A percentile compares a stretch with the other conserved stretches of the same genome.
These are phyloP conservation scores for Aureobasidium lini DNA, from an alignment of 2,329 filamentous ascomycete genomes.

Conservation along the genomic window DNA sequence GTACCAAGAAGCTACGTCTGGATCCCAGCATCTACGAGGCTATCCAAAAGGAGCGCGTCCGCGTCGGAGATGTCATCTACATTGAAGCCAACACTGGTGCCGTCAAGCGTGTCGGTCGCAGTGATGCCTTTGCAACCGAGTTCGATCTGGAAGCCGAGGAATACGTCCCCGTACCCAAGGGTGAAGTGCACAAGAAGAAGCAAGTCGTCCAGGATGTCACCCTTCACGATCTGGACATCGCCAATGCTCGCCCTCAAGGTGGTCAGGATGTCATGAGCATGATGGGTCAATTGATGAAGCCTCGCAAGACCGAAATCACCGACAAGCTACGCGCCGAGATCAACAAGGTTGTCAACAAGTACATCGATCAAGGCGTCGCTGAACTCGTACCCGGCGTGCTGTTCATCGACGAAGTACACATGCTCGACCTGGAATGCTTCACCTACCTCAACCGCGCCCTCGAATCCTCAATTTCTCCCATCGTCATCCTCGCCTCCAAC, in stretches of 20 bases:
- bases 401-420: conserved; percentile 98
- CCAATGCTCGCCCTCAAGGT: conserved; percentile 89
- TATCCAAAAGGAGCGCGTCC: conserved; percentile 95
- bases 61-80: conserved; percentile 95
- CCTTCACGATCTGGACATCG: conserved; percentile 90
- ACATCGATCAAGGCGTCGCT: conserved; percentile 96
- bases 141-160: conserved; percentile 98
- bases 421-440: conserved; percentile 99
- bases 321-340: conserved; percentile 94
- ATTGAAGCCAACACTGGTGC: conserved; percentile 98
- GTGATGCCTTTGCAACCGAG: conserved; percentile 94
- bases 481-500: conserved; percentile 96
- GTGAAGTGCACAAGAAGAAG: conserved; percentile 99
- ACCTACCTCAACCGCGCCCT: conserved; percentile 98
- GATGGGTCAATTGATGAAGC: conserved; percentile 99
- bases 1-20: conserved; percentile 93
- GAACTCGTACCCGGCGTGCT: conserved; percentile 96
- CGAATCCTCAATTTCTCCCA: conserved; percentile 88
- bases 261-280: conserved; percentile 99
- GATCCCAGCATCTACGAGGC: conserved; percentile 99
- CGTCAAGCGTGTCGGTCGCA: conserved; percentile 92
- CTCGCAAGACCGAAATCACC: conserved; percentile 98
- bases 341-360: conserved; percentile 98
- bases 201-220: conserved; percentile 99
- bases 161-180: conserved; percentile 97